Evolutionary conservation across 1,139 yeast genomes (phyloP).

Genomic region (Protomyces inouyei): DNA sequence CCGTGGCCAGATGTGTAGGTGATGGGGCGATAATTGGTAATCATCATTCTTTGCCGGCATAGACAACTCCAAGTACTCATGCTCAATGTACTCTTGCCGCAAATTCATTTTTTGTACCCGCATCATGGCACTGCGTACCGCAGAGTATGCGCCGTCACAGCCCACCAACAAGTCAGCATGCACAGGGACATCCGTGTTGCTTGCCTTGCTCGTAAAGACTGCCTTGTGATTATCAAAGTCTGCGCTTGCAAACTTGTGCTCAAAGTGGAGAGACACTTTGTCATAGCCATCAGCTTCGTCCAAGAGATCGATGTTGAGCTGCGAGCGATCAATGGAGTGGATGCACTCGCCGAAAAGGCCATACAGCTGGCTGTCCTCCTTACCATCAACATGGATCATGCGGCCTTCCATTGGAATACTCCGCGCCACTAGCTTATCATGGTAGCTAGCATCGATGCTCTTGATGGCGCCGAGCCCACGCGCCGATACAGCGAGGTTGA

Average conservation of each 20-base stretch:
- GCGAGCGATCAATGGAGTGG: slow-evolving; percentile 75
- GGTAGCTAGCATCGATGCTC: slow-evolving; percentile 57
- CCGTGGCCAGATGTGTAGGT: slow-evolving; percentile 92
- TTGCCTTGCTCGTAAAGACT: background rate
- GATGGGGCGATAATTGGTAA: slow-evolving; percentile 55
- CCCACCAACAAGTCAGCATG: slow-evolving; percentile 63
- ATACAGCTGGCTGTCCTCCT: slow-evolving; percentile 63
- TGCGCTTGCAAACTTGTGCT: slow-evolving; percentile 51
- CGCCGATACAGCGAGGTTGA: slow-evolving; percentile 80
- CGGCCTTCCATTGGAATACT: slow-evolving; percentile 84
- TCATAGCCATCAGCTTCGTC: slow-evolving; percentile 53
- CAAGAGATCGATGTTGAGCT: slow-evolving; percentile 59
- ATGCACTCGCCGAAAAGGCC: slow-evolving; percentile 72
- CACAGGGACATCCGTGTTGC: slow-evolving; percentile 28
- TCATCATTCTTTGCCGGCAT: slow-evolving; percentile 47
- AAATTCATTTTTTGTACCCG: slow-evolving; percentile 53
- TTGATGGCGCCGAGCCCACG: slow-evolving; percentile 72
- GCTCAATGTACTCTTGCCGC: slow-evolving; percentile 73
- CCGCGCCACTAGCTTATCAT: slow-evolving; percentile 52
- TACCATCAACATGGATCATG: slow-evolving; percentile 78
- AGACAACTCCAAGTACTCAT: slow-evolving; percentile 72
- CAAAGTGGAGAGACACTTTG: slow-evolving; percentile 50
- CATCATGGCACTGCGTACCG: slow-evolving; percentile 66
- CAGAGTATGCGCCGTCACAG: slow-evolving; percentile 82
- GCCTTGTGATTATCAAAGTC: slow-evolving; percentile 35